Base-by-base conservation (phyloP, 768 basidiomycete genomes). In the Kwoniella mangroviensis region DNA sequence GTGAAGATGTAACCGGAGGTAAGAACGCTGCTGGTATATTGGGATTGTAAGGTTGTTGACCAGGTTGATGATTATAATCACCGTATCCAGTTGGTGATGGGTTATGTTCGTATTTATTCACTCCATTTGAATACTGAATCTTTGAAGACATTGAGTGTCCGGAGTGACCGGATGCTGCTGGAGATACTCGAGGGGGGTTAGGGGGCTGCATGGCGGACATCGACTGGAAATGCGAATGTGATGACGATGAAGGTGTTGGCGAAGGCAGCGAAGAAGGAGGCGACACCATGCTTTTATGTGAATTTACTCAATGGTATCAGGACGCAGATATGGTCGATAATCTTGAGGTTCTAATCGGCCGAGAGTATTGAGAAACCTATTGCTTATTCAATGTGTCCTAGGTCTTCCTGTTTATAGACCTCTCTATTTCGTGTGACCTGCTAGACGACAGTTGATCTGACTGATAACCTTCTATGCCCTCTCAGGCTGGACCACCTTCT, bases 1-100 rank as follows among this genome's bases (percentile, higher is more conserved):
- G 73, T 5, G 75, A 78, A 6, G 75, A 78, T 26, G 75, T 72
- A 21, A 77, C 72, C 2, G 69, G 65, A 2, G 77, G 79, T 19
- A 79, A 68, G 63, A 74, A 76, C 5, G 71, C 19, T 21, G 63
- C 45, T 22, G 64, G 52, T 6, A 61, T 60, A 49, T 51, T 64
- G 26, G 59, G 68, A 28, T 49, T 40, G 53, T 72, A 65, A 9
- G 62, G 62, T 21, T 63, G 66, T 34, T 65, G 63, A 57, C 57
- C 62, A 49, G 64, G 55, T 19, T 63, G 51, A 34, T 70, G 63
- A 54, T 7, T 11, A 52, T 56, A 63, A 22, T 63, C 61, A 54
- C 53, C 60, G 64, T 67, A 60, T 40, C 15, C 56, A 13, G 56
- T 26, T 2, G 68, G 64, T 22, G 61, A 56, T 60, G 67, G 9